phyloP scores from a whole-genome alignment of 2,329 filamentous ascomycete genomes.

The Verruconis gallopava region DNA sequence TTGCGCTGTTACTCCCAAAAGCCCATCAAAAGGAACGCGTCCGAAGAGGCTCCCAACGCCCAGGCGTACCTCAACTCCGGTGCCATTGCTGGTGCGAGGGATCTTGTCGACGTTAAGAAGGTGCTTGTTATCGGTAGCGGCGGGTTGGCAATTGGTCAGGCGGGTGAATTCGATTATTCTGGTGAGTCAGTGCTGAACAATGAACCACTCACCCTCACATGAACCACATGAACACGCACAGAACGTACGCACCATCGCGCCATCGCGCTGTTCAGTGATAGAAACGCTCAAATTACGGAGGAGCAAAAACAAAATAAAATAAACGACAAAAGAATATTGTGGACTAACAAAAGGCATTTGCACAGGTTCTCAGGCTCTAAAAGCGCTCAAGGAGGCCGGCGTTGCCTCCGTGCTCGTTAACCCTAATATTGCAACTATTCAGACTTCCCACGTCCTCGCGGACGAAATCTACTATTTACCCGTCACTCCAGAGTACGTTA shows the following conservation, averaged over 20 bases:
- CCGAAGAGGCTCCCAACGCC: slow-evolving; percentile 63
- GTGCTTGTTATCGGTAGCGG: slow-evolving; percentile 92
- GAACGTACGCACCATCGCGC: no score
- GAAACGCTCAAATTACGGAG: no score
- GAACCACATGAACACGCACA: no score
- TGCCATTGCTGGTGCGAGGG: slow-evolving; percentile 60
- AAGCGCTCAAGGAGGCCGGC: slow-evolving; percentile 90
- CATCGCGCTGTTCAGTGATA: no score
- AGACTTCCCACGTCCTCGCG: slow-evolving; percentile 89
- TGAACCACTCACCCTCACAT: no score
- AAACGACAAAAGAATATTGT: no score
- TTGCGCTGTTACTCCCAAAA: slow-evolving; percentile 16
- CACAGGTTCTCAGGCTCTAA: slow-evolving; percentile 84
- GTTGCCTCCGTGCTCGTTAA: slow-evolving; percentile 89
- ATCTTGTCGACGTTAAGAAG: slow-evolving; percentile 86
- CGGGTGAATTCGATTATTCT: slow-evolving; percentile 97
- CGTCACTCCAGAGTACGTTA: slow-evolving; percentile 94
- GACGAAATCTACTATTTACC: slow-evolving; percentile 98
- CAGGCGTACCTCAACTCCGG: slow-evolving; percentile 85
- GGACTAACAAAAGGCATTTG: no score
- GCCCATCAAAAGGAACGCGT: slow-evolving; percentile 21
- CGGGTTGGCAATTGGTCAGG: slow-evolving; percentile 91
- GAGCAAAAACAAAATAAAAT: no score
- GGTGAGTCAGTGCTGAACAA: slow-evolving; percentile 53
- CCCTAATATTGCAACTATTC: slow-evolving; percentile 96